A percentile compares a stretch with the other conserved stretches of the same genome.
Evolutionary conservation across 1,139 yeast species (phyloP).

Genomic region (Yamadazyma dushanensis): DNA sequence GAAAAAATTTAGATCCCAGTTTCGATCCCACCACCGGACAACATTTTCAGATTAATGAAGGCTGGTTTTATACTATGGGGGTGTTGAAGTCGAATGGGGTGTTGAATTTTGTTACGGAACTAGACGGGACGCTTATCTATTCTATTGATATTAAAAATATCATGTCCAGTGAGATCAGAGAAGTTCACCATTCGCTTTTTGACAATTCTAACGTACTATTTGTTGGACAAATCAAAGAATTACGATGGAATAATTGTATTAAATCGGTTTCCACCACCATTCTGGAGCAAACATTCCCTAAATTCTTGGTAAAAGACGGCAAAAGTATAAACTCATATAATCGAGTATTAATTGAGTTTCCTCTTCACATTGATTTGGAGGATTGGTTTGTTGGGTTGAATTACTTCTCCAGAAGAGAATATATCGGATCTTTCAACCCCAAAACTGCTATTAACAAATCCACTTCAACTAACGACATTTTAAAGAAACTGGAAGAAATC

Average conservation of each 20-base stretch:
- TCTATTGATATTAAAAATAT: slow-evolving; percentile 58
- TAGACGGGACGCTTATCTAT: slow-evolving; percentile 67
- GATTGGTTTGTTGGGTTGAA: slow-evolving; percentile 81
- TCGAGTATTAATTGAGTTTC: slow-evolving; percentile 60
- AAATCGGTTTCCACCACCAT: slow-evolving; percentile 30
- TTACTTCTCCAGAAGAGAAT: slow-evolving; percentile 66
- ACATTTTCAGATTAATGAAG: slow-evolving; percentile 36
- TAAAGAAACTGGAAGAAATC: slow-evolving; percentile 11
- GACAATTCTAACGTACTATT: slow-evolving; percentile 59
- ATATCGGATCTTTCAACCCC: slow-evolving; percentile 38
- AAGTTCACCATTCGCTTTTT: slow-evolving; percentile 66
- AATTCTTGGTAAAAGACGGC: slow-evolving; percentile 36
- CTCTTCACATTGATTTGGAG: slow-evolving; percentile 69
- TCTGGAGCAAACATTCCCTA: slow-evolving; percentile 21
- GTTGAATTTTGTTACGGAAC: slow-evolving; percentile 61
- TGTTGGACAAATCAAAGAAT: slow-evolving; percentile 55
- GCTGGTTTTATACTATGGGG: slow-evolving; percentile 81
- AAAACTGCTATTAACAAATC: slow-evolving; percentile 23
- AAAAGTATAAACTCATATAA: slow-evolving; percentile 35
- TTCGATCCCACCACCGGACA: slow-evolving; percentile 10
- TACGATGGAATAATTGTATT: slow-evolving; percentile 47
- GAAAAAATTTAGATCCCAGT: slow-evolving; percentile 21
- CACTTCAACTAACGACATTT: slow-evolving; percentile 12
- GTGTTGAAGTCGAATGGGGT: slow-evolving; percentile 66
- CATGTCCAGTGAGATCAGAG: slow-evolving; percentile 66